phyloP scores from a whole-genome alignment of 306 rosid species.

The Prunus armeniaca region DNA sequence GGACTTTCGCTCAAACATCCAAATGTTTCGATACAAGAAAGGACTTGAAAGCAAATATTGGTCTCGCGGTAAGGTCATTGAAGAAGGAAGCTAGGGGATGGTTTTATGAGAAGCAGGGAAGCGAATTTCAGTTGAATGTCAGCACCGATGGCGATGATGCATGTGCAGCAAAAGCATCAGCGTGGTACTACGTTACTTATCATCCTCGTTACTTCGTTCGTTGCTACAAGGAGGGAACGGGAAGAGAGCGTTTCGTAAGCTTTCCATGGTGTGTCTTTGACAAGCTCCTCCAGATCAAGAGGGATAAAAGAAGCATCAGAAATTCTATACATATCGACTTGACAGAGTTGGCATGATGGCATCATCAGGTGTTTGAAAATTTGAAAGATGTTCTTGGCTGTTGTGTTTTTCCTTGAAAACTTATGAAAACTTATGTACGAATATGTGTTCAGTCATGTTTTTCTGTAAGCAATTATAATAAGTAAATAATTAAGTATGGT shows the following conservation, averaged over 20 bases:
- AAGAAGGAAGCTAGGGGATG: slow-evolving; percentile 35
- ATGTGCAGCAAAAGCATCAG: slow-evolving; percentile 43
- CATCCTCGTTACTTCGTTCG: slow-evolving; percentile 36
- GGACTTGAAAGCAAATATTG: slow-evolving; percentile 48
- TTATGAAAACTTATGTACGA: neutral
- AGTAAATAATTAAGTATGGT: no score
- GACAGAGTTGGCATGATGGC: no score
- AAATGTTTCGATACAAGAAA: slow-evolving; percentile 42
- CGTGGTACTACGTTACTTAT: slow-evolving; percentile 51
- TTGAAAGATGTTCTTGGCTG: no score
- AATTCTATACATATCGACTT: neutral
- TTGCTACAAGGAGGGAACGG: slow-evolving; percentile 21
- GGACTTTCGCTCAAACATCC: slow-evolving; percentile 44
- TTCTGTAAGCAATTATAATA: no score
- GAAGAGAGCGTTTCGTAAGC: slow-evolving; percentile 35
- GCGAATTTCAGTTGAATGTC: neutral
- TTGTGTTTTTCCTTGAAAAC: neutral
- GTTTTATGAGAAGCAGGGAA: slow-evolving; percentile 21
- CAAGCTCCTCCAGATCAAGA: slow-evolving; percentile 33
- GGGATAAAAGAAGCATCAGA: neutral
- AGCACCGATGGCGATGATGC: neutral
- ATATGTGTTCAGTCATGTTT: no score
- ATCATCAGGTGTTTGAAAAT: neutral
- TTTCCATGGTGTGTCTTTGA: slow-evolving; percentile 43
- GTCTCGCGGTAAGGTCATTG: slow-evolving; percentile 41